phyloP scores from a whole-genome alignment of 495 filamentous ascomycete genomes.

The Neurospora sublineolata region DNA sequence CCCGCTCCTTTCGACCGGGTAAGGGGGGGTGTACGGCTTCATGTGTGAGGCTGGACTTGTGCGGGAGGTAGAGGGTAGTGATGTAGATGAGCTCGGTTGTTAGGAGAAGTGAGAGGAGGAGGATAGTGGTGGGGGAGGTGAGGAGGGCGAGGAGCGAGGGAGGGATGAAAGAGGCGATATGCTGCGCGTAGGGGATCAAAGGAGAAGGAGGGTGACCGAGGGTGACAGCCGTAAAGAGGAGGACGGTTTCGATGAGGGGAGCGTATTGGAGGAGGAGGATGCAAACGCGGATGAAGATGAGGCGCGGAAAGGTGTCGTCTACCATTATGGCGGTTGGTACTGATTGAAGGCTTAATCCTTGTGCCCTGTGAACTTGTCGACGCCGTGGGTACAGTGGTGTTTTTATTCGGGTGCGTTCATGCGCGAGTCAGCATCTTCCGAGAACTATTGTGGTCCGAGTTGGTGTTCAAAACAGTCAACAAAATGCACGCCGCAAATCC shows the following conservation, averaged over 20 bases:
- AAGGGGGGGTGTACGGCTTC: constrained; percentile 42
- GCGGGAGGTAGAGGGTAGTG: constrained; percentile 43
- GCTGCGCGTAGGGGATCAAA: background rate
- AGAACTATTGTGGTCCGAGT: background rate
- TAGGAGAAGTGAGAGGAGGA: constrained; percentile 22
- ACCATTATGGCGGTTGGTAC: constrained; percentile 17
- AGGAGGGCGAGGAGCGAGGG: background rate
- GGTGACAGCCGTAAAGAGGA: constrained; percentile 22
- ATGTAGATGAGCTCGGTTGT: constrained; percentile 42
- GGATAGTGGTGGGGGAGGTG: background rate
- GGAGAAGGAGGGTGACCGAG: constrained; percentile 2
- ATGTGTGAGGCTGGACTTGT: constrained; percentile 35
- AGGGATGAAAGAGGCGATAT: background rate
- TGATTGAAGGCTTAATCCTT: background rate
- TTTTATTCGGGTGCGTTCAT: background rate
- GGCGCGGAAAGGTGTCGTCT: constrained; percentile 21
- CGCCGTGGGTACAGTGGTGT: background rate
- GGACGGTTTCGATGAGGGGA: constrained; percentile 38
- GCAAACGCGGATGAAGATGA: constrained; percentile 36
- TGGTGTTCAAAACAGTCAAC: background rate
- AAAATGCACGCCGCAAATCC: background rate
- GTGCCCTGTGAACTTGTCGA: background rate
- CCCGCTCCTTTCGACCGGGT: constrained; percentile 26
- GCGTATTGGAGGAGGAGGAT: constrained; percentile 42
- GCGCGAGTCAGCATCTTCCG: background rate